phyloP scores from a whole-genome alignment of 148 eudicot species.

The Nepenthes mirabilis region DNA sequence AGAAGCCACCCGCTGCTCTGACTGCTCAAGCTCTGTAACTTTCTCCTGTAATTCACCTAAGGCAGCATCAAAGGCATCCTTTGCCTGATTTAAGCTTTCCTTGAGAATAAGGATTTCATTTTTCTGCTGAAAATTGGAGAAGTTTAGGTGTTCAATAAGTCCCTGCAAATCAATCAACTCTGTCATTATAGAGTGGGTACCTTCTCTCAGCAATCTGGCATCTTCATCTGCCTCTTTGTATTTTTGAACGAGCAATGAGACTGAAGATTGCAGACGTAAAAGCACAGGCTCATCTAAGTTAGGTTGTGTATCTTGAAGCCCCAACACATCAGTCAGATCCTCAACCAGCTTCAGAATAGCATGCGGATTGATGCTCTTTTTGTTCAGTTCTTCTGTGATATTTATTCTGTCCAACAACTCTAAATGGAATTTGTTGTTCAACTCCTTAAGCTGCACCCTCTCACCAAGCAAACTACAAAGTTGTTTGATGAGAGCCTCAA shows the following conservation, averaged over 20 bases:
- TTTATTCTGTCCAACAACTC: slow-evolving; percentile 43
- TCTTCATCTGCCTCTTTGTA: slow-evolving; percentile 45
- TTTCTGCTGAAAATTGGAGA: slow-evolving; percentile 34
- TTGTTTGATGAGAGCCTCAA: slow-evolving; percentile 39
- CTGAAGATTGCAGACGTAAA: slow-evolving; percentile 32
- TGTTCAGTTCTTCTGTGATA: slow-evolving; percentile 42
- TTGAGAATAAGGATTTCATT: slow-evolving; percentile 50
- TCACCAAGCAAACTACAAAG: slow-evolving; percentile 35
- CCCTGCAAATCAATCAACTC: slow-evolving; percentile 39
- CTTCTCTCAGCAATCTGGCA: slow-evolving; percentile 19
- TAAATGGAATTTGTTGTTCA: slow-evolving; percentile 27
- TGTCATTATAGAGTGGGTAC: slow-evolving; percentile 19
- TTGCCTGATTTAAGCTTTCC: slow-evolving; percentile 52
- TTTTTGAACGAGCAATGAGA: slow-evolving; percentile 43
- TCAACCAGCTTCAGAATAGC: slow-evolving; percentile 44
- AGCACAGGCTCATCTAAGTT: slow-evolving; percentile 28
- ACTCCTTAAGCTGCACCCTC: slow-evolving; percentile 41
- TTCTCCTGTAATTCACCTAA: slow-evolving; percentile 36
- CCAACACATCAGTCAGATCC: slow-evolving; percentile 36
- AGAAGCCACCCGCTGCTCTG: slow-evolving; percentile 87
- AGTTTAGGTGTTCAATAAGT: slow-evolving; percentile 34
- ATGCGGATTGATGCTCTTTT: slow-evolving; percentile 30
- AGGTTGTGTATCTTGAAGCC: slow-evolving; percentile 23
- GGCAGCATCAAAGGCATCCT: slow-evolving; percentile 24
- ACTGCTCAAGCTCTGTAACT: slow-evolving; percentile 66